These are phyloP conservation scores for Barnettozyma botsteinii DNA, from an alignment of 805 yeast genomes.

Conservation along the genomic window DNA sequence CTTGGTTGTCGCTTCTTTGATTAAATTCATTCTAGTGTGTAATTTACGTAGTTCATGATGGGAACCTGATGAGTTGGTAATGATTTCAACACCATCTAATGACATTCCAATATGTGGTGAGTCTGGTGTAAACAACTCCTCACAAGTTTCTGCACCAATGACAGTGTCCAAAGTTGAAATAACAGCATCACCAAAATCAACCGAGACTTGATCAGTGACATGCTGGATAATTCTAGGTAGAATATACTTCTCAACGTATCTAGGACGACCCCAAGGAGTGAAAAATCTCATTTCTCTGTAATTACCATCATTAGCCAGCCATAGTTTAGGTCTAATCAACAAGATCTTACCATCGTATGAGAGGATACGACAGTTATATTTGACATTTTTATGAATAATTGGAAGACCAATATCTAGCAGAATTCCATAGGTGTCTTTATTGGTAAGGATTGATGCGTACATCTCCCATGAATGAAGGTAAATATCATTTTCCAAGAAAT, in stretches of 20 bases:
- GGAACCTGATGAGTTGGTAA: constrained; percentile 95
- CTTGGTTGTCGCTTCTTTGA: constrained; percentile 87
- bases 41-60: constrained; percentile 94
- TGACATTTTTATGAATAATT: constrained; percentile 74
- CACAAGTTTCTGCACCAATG: constrained; percentile 98
- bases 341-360: constrained; percentile 75
- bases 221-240: constrained; percentile 67
- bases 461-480: constrained; percentile 93
- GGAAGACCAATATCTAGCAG: constrained; percentile 95
- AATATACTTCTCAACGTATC: constrained; percentile 63
- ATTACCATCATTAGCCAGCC: constrained; percentile 96
- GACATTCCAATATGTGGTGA: constrained; percentile 92
- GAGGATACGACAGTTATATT: constrained; percentile 86
- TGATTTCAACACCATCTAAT: constrained; percentile 94
- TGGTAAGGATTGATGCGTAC: constrained; percentile 67
- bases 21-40: constrained; percentile 76
- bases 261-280: constrained; percentile 87
- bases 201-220: constrained; percentile 60
- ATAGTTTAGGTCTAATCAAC: constrained; percentile 85
- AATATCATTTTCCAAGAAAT: constrained; percentile 84
- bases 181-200: constrained; percentile 87
- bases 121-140: constrained; percentile 93
- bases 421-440: constrained; percentile 68
- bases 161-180: constrained; percentile 79
- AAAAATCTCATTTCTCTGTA: constrained; percentile 97